Evolutionary conservation across 2,329 filamentous ascomycete species (phyloP), one percentile per base, ranked within the genome.

Genomic region (Harringtonia aguacate): DNA sequence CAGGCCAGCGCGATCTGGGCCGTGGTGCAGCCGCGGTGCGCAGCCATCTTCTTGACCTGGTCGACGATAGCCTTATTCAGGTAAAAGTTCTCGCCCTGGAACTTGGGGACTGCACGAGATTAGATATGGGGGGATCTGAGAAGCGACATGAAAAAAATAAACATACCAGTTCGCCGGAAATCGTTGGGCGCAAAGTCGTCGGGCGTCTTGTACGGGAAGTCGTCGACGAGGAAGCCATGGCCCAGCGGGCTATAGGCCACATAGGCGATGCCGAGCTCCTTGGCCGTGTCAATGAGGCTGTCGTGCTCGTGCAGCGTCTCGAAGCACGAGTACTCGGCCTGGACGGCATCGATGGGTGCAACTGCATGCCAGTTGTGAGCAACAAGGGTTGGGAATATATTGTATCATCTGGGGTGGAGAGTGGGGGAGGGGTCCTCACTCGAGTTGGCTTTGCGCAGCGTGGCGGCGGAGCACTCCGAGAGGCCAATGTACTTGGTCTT

Each of bases 161-260:
- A 35, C 33, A 15, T n/a, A 35, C 33, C 8, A 18, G 39, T 12
- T n/a, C n/a, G n/a, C n/a, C 39, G 21, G 24, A 42, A 36, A 17
- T 42, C 40, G 12, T 29, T 14, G 3, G 64, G 60, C 4, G 67
- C 66, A 15, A 61, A 42, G 7, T 42, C 18, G 12, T 52, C 44
- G 7, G 36, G 41, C 9, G 34, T 38, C 24, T 39, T 38, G 35
- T 39, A 42, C 4, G 55, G 44, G 15, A 46, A 46, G 12, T 46
- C 36, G 22, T 43, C 44, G 13, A 46, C 70, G 24, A 82, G 56
- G 48, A 81, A 57, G 15, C 78, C 77, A 1, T 75, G 66, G 1
- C 75, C 75, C 1, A 83, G 66, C 0, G 78, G 78, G 15, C 67
- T 70, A 58, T 79, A 81, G 1, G 73, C 70, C 1, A 83, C 67